Base-by-base conservation (phyloP, 257 asterid genomes). In the Solanum gandarillasii region DNA sequence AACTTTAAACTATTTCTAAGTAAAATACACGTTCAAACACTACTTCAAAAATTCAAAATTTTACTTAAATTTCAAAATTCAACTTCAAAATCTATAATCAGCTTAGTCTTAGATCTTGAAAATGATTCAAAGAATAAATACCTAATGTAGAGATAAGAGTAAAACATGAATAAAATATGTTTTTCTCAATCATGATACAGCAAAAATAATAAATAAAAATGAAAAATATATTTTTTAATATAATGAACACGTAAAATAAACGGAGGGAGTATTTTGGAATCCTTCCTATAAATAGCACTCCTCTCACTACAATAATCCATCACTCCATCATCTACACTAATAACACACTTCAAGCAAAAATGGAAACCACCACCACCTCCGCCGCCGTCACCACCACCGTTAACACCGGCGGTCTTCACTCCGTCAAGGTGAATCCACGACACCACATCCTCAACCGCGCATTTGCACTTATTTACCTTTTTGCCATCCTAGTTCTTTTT, bases 361-460 rank as follows among this genome's bases (percentile, higher is more conserved):
- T 46, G 85, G 68, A 46, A 27, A 81, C 85, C 43, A 29, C 41
- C 58, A 5, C 68, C 43, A 3, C 41, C 58, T 1, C 25, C 14
- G 5, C 55, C 21, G 25, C 81, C 43, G 39, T 71, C 43, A 7
- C 74, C 67, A 2, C 91, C 87, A 27, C 90, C 29, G 34, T 68
- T 38, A 35, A 20, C 72, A 9, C 2, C 25, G 87, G 12, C 76
- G 93, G 91, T 18, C 96, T 95, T 67, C 92, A 95, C 94, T 84
- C 95, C 4, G 12, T 90, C 83, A 71, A 62, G 29, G 88, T 31
- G 12, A 78, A 87, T 23, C 95, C 92, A 12, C 95, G 32, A 81
- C 85, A 95, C 83, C 90, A 91, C 86, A 86, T 90, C 88, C 72
- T 93, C 87, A 92, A 95, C 94, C 96, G 98, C 75, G 82, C 92